Evolutionary conservation across 805 yeast species (phyloP), one percentile per base, ranked within the genome.

Genomic region (Saccharomyces jurei): DNA sequence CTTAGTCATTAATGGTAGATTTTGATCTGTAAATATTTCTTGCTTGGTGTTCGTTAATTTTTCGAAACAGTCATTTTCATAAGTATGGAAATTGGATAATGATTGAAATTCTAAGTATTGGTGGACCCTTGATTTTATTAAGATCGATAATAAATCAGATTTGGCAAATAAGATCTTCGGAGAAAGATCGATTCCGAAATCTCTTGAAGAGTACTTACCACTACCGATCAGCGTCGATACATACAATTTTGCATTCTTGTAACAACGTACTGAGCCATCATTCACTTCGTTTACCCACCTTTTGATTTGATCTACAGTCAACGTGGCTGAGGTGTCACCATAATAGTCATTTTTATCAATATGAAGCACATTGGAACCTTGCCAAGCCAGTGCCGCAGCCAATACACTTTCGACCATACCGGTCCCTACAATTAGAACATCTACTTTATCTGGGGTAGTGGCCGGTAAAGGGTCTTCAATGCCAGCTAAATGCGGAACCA

Each of bases 341-440:
- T 94, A 94, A 67, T 88, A 85, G 29, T 82, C 78, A 65, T 90
- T 86, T 47, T 83, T 76, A 69, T 94, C 99, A 30, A 94, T 82
- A 66, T 94, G 99, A 48, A 94, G 74, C 8, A 94, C 97, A 59
- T 80, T 83, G n/a, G 94, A 83, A n/a, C 99, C 99, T 63, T 89
- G 96, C 98, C 99, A 94, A 11, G 97, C 86, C 49, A 94, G 76
- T 0, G 97, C 92, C 11, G 97, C 96, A 0, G 98, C 97, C 50
- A 90, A 71, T 11, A 94, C 83, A 60, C 89, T 82, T 69, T 94
- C 96, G 1, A 84, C 85, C 46, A 94, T 76, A 3, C 98, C 98
- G 0, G 99, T 92, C 41, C 99, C 99, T 59, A 87, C 82, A 54
- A 94, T 87, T 30, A 94, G 77, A 13, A 94, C 96, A 66, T 94